Base-by-base conservation (phyloP, 129 eudicot species). In the Centrapalus pauciflorus region DNA sequence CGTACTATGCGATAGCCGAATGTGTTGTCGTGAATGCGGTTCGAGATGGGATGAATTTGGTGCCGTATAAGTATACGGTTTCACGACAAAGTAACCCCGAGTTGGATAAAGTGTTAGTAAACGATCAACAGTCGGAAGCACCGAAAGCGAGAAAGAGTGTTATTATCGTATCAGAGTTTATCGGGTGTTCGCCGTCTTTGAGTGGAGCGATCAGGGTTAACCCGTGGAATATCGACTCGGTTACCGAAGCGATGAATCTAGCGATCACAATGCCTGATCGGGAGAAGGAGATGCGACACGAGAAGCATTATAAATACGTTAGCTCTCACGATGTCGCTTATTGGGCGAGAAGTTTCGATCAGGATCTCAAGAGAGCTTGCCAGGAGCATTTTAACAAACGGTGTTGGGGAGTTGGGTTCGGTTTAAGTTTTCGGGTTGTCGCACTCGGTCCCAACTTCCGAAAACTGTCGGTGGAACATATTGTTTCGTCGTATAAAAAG, bases 31-130 rank as follows among this genome's bases (percentile, higher is more conserved):
- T 93, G 65, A 93, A 86, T 71, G 89, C 95, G 7, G 95, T 93
- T 34, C 76, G 96, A 24, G 99, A 93, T 65, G 99, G 99, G 14
- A 82, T 93, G 99, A 93, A 93, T 74, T 76, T 93, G 74, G 87
- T 89, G 0, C 96, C 99, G n/a, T 93, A 93, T 57, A 82, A 82
- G 83, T 93, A 93, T 70, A 93, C 86, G 0, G 96, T 86, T 0
- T 82, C 83, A 0, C 70, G 99, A 19, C 93, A 93, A 57, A 78
- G 92, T 3, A 75, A 78, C 49, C 76, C 75, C 0, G 80, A 61
- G 27, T 40, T 84, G 37, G 97, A 90, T 50, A 62, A 67, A 66
- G 87, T 76, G 19, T 58, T 79, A 21, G 73, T 64, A 4, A 24
- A 49, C 29, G 32, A 48, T 4, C 77, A 69, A 27, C 38, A n/a